phyloP scores from a whole-genome alignment of 208 protist genomes.

The Borovskyia barvae region DNA sequence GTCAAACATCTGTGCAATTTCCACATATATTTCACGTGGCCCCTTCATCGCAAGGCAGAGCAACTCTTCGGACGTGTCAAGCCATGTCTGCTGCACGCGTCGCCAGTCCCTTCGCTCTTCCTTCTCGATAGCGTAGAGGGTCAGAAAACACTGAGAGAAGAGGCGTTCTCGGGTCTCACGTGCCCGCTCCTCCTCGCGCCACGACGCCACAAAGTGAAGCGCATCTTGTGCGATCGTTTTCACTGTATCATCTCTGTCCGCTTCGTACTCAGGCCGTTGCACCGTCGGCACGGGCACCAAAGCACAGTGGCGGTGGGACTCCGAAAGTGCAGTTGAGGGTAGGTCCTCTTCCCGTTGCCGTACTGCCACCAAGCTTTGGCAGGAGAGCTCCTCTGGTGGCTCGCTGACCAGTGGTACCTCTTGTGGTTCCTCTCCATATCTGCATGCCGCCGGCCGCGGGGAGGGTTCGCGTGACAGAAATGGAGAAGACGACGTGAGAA shows the following conservation, averaged over 20 bases:
- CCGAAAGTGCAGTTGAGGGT: not conserved
- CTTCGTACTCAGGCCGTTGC: slow-evolving; percentile 1
- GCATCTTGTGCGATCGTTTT: slow-evolving; percentile 13
- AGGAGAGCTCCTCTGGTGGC: too few species aligned
- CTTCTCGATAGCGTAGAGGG: slow-evolving; percentile 3
- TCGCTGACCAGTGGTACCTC: too few species aligned
- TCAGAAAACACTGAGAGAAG: slow-evolving; percentile 21
- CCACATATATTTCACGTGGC: slow-evolving; percentile 40
- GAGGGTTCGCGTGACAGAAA: too few species aligned
- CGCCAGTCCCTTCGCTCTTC: slow-evolving; percentile 33
- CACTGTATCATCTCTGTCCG: not conserved
- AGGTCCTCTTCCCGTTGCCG: too few species aligned
- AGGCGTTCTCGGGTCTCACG: slow-evolving; percentile 21
- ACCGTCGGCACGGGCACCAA: slow-evolving; percentile 11
- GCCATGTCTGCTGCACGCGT: slow-evolving; percentile 23
- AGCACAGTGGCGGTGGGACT: not conserved
- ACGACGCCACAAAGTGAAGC: slow-evolving; percentile 21
- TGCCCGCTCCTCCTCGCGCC: slow-evolving; percentile 2
- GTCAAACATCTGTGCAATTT: too few species aligned
- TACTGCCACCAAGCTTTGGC: too few species aligned
- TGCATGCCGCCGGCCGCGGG: too few species aligned
- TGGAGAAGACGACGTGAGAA: not conserved
- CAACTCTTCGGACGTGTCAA: slow-evolving; percentile 24
- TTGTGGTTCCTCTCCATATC: too few species aligned
- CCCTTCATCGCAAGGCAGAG: slow-evolving; percentile 15